phyloP scores from a whole-genome alignment of 805 yeast species.

The Pichia phayaonensis region DNA sequence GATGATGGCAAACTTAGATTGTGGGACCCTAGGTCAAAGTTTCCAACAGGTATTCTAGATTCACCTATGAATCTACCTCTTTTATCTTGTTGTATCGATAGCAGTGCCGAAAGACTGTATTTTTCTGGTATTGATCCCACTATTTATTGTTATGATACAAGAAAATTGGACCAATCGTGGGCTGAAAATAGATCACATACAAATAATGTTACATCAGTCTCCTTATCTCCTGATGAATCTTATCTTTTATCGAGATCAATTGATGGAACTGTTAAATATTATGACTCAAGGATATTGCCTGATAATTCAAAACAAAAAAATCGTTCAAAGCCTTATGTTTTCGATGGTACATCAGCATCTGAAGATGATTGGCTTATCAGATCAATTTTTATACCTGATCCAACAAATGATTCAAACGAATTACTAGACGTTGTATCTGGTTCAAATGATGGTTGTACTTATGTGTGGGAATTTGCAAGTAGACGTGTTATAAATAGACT shows the following conservation, averaged over 20 bases:
- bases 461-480: slow-evolving; percentile 53
- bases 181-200: slow-evolving; percentile 31
- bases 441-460: slow-evolving; percentile 50
- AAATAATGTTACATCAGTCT: slow-evolving; percentile 51
- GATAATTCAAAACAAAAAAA: slow-evolving; percentile 17
- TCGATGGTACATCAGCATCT: slow-evolving; percentile 52
- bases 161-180: slow-evolving; percentile 40
- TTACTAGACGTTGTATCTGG: slow-evolving; percentile 41
- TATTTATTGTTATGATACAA: slow-evolving; percentile 50
- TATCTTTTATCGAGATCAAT: slow-evolving; percentile 42
- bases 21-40: slow-evolving; percentile 63
- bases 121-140: slow-evolving; percentile 64
- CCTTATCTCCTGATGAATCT: slow-evolving; percentile 35
- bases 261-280: slow-evolving; percentile 50
- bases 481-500: slow-evolving; percentile 40
- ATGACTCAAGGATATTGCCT: slow-evolving; percentile 39
- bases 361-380: slow-evolving; percentile 46
- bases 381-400: slow-evolving; percentile 37
- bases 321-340: slow-evolving; percentile 38
- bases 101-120: slow-evolving; percentile 38
- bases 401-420: slow-evolving; percentile 27
- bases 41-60: slow-evolving; percentile 25
- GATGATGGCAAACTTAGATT: slow-evolving; percentile 56
- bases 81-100: slow-evolving; percentile 38
- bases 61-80: slow-evolving; percentile 44